Conservation (phyloP, 2,329 filamentous ascomycete genomes). For the Onygenales sp. region DNA sequence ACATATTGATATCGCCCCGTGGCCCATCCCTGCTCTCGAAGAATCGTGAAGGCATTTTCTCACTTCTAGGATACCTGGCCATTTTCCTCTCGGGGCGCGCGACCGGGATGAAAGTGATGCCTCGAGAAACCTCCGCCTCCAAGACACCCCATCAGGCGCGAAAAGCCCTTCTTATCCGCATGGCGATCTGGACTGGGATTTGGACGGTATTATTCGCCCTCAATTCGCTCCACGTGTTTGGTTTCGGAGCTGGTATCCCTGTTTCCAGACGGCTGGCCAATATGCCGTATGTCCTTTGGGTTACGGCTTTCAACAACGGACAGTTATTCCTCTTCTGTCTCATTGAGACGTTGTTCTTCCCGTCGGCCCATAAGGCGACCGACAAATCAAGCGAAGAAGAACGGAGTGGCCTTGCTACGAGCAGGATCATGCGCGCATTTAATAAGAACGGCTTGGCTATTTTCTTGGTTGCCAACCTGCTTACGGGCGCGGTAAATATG, state of each 20-base stretch:
- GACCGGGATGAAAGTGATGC: conserved; percentile 69
- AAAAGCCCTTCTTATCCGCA: conserved; percentile 52
- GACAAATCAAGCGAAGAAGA: conserved; percentile 50
- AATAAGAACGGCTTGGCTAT: conserved; percentile 81
- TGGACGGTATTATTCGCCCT: conserved; percentile 65
- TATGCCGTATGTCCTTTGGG: conserved; percentile 86
- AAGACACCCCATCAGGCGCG: conserved; percentile 33
- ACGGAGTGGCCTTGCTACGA: conserved; percentile 61
- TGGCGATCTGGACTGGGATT: conserved; percentile 54
- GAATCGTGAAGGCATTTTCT: conserved; percentile 94
- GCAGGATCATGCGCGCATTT: conserved; percentile 68
- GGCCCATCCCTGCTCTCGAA: conserved; percentile 65
- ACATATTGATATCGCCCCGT: conserved; percentile 72
- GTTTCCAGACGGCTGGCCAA: conserved; percentile 89
- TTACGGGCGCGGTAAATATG: conserved; percentile 86
- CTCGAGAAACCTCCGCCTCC: conserved; percentile 43
- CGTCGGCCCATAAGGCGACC: conserved; percentile 53
- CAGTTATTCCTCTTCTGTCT: conserved; percentile 71
- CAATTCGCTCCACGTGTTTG: conserved; percentile 58
- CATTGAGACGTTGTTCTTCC: conserved; percentile 71
- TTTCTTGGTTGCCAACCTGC: conserved; percentile 78
- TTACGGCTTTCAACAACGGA: conserved; percentile 79
- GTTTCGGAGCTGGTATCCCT: conserved; percentile 52
- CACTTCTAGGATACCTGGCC: conserved; percentile 84
- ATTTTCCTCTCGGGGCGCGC: conserved; percentile 90